Base-by-base conservation (phyloP, 1,139 yeast genomes). In the Kluyveromyces sp. region DNA sequence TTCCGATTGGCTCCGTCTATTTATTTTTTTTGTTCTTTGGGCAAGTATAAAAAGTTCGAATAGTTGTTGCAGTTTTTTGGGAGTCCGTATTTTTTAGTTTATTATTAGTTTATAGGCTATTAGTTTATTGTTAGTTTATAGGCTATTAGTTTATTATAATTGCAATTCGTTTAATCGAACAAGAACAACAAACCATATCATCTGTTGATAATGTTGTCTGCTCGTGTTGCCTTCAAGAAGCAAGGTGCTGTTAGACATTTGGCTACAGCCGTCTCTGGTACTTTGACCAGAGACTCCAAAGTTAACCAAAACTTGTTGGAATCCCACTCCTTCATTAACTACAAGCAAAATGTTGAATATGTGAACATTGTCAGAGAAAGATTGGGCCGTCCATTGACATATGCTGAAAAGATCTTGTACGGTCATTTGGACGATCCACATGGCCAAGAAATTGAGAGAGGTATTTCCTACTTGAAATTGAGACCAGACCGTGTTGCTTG, bases 401-500 rank as follows among this genome's bases (percentile, higher is more conserved):
- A 89, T 69, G 97, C 97, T 60, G 98, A 92, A 76, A 92, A 92
- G 77, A 75, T 92, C 61, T 78, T 92, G 61, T 92, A 92, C 75
- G 95, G 96, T 63, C 98, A 92, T 73, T 79, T 92, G 71, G 96
- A 88, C 69, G 83, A 92, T 65, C 97, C 97, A 59, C 95, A 88
- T 61, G 88, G 79, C 65, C 96, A 89, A 75, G 96, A 87, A 53
- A 89, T 90, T 62, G 86, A 84, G 74, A 86, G 97, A 73, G 98
- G 98, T 74, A 86, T 84, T 52, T 85, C 96, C 37, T 92, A 92
- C 77, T 79, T 92, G 73, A 90, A 92, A 74, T 82, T 92, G 69
- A 86, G 97, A 75, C 98, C 98, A 50, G 98, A 92, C 72, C 87
- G 98, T 75, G 97, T 92, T 62, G 97, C 98, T 52, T 90, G 97